phyloP scores from a whole-genome alignment of 2,329 filamentous ascomycete species.

The Bertia moriformis region DNA sequence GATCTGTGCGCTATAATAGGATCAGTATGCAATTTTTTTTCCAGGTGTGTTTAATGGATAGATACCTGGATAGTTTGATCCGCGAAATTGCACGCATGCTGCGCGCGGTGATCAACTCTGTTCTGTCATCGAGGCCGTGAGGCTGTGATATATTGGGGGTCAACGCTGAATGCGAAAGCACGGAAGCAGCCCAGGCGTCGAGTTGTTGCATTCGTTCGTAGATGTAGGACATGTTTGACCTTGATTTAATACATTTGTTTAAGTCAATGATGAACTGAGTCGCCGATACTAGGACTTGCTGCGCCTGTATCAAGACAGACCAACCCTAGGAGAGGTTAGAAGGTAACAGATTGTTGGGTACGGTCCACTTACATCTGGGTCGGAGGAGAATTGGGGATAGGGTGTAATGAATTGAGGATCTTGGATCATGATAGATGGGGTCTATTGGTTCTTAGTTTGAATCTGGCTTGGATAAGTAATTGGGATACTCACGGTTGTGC shows the following conservation, averaged over 20 bases:
- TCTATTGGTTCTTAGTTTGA: constrained; percentile 10
- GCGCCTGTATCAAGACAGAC: constrained; percentile 22
- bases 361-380: constrained; percentile 18
- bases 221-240: constrained; percentile 18
- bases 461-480: too few relatives aligned
- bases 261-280: constrained; percentile 23
- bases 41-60: not conserved
- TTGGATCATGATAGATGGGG: constrained; percentile 23
- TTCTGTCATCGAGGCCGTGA: constrained; percentile 8
- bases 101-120: constrained; percentile 19
- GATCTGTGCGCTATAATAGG: constrained; percentile 20
- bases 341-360: not conserved
- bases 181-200: constrained; percentile 19
- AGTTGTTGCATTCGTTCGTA: constrained; percentile 24
- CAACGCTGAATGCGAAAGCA: constrained; percentile 15
- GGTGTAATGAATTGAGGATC: constrained; percentile 24
- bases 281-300: constrained; percentile 22
- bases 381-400: constrained; percentile 20
- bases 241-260: constrained; percentile 18
- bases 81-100: constrained; percentile 22
- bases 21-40: constrained; percentile 3
- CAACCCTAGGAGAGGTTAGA: constrained; percentile 16
- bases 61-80: constrained; percentile 25
- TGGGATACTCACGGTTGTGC: constrained; percentile 18
- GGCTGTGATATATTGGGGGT: constrained; percentile 6